Base-by-base conservation (phyloP, 2,329 filamentous ascomycete species). In the Hypoxylon sp. region DNA sequence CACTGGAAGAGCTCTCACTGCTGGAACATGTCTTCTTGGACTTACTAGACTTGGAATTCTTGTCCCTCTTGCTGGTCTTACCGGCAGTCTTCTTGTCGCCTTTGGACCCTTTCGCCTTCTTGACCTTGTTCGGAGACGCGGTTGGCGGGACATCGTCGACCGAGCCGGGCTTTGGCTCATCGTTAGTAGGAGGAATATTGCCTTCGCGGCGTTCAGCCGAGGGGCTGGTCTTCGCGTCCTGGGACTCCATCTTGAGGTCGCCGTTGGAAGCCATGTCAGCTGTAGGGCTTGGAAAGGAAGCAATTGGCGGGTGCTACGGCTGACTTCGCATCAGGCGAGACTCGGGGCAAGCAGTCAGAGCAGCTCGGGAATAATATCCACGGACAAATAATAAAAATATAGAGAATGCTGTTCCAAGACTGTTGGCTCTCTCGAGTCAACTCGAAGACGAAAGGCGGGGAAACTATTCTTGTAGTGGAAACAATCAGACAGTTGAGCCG, bases 31-130 rank as follows among this genome's bases (percentile, higher is more conserved):
- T 43, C 59, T 63, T 66, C 61, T 62, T 66, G 18, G 62, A 57
- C 58, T 62, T 65, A 49, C 46, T 35, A 43, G 42, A 29, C 42
- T 62, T 58, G 13, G 45, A n/a, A 40, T 62, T 60, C 41, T 60
- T 62, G 15, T 31, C 55, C 43, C 62, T 62, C 55, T 54, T 60
- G 18, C 38, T 31, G 10, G 21, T 17, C 42, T 65, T 65, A n/a
- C 50, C 41, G 33, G 8, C 26, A 10, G 47, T 31, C 35, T 67
- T 66, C 61, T 74, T 74, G 17, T 52, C 55, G 11, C 48, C 33
- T 45, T 70, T 72, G 5, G 63, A 45, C 35, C 69, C 71, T n/a
- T 60, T 51, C 1, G 41, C 11, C 54, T 74, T 73, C 48, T 71
- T 67, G 17, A 46, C 64, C 2, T 53, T 35, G 8, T 70, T 66